A percentile compares a stretch with the other conserved stretches of the same genome.
Conservation (phyloP, 768 basidiomycete genomes). For the Lepiota venenata region DNA sequence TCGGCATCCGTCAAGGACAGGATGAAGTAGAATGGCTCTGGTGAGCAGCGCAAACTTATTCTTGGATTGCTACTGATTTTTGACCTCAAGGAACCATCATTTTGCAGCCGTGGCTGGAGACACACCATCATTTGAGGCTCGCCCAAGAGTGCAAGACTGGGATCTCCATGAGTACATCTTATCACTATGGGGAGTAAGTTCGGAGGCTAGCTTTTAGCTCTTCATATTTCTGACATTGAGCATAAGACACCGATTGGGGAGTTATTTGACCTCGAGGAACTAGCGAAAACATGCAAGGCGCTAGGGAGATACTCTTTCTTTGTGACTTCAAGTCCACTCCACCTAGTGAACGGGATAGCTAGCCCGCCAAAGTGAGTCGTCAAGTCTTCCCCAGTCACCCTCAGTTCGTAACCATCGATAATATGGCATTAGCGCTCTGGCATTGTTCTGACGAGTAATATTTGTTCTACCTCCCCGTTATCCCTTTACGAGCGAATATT, state of each 20-base stretch:
- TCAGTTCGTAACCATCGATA: neutral
- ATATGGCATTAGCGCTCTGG: neutral
- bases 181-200: conserved; percentile 22
- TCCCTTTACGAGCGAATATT: too few species aligned
- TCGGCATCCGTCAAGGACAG: conserved; percentile 17
- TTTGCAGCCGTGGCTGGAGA: conserved; percentile 23
- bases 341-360: conserved; percentile 23
- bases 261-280: conserved; percentile 21
- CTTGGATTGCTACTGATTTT: too few species aligned
- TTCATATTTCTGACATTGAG: neutral
- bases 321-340: conserved; percentile 23
- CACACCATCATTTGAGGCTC: conserved; percentile 21
- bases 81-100: conserved; percentile 18
- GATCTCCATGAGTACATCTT: conserved; percentile 23
- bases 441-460: neutral
- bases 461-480: too few species aligned
- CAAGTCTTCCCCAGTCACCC: neutral
- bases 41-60: conserved; percentile 4
- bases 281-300: conserved; percentile 20
- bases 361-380: conserved; percentile 23
- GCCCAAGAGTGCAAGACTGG: conserved; percentile 19
- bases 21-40: conserved; percentile 24
- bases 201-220: neutral
- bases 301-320: conserved; percentile 22
- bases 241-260: conserved; percentile 23